A percentile compares a stretch with the other conserved stretches of the same genome.
Conservation (phyloP, 2,329 filamentous ascomycete species). For the Arthrobotrys conoides region DNA sequence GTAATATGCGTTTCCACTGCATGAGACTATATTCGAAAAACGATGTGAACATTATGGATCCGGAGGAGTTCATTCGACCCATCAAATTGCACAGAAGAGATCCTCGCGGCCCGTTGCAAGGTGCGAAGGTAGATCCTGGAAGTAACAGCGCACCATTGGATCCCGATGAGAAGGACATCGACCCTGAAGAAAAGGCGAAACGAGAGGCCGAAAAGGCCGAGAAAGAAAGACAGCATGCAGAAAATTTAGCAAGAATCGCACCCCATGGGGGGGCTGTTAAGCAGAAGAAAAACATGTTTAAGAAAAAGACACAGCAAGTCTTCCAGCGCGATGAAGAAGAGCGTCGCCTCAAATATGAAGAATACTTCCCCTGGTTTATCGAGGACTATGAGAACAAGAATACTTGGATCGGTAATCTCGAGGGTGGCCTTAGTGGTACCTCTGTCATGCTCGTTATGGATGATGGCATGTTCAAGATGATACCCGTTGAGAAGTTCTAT, state of each 20-base stretch:
- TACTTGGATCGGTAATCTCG: slow-evolving; percentile 91
- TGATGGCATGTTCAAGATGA: slow-evolving; percentile 80
- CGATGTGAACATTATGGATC: slow-evolving; percentile 78
- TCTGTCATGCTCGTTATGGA: slow-evolving; percentile 84
- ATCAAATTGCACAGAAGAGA: slow-evolving; percentile 91
- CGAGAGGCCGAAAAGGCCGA: slow-evolving; percentile 77
- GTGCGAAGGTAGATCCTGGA: slow-evolving; percentile 76
- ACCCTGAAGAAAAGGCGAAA: slow-evolving; percentile 76
- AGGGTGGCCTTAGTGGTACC: slow-evolving; percentile 84
- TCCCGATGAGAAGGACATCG: slow-evolving; percentile 73
- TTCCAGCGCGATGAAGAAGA: slow-evolving; percentile 82
- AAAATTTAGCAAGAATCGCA: slow-evolving; percentile 92
- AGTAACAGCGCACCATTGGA: slow-evolving; percentile 66
- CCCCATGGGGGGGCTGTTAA: slow-evolving; percentile 79
- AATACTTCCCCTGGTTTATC: slow-evolving; percentile 94
- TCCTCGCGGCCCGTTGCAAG: slow-evolving; percentile 78
- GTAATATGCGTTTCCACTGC: slow-evolving; percentile 86
- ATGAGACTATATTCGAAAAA: slow-evolving; percentile 81
- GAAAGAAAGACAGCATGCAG: slow-evolving; percentile 85
- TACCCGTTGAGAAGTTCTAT: slow-evolving; percentile 97
- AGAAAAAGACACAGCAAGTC: slow-evolving; percentile 88
- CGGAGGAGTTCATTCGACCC: slow-evolving; percentile 86
- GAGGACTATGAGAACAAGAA: slow-evolving; percentile 97
- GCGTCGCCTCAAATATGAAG: slow-evolving; percentile 90
- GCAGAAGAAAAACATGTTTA: slow-evolving; percentile 76